These are phyloP conservation scores for Trypanosoma cruzi DNA, from an alignment of 208 protist species.

Conservation along the genomic window DNA sequence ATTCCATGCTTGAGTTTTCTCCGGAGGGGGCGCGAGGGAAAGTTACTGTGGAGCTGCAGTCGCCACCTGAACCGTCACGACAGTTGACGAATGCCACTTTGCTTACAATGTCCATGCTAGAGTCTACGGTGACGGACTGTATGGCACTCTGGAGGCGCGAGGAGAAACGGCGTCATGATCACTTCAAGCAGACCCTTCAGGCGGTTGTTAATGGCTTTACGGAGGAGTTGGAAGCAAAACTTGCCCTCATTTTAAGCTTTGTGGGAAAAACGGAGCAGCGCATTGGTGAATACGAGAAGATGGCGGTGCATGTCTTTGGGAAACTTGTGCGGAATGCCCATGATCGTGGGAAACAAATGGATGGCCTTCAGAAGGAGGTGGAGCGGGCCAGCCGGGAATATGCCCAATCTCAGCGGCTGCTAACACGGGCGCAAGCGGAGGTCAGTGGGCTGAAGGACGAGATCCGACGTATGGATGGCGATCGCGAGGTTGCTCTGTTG, in stretches of 20 bases:
- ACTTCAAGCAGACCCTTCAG: constrained; percentile 7
- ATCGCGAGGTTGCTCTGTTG: constrained; percentile 2
- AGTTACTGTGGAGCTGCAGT: neutral
- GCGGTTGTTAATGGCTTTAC: neutral
- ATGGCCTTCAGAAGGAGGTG: constrained; percentile 1
- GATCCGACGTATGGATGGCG: constrained; percentile 11
- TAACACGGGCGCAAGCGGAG: constrained; percentile 12
- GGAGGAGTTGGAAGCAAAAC: constrained; percentile 19
- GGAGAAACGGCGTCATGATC: constrained; percentile 7
- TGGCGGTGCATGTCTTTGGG: neutral
- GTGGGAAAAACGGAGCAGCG: constrained; percentile 16
- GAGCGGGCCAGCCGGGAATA: constrained; percentile 3
- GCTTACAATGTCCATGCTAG: constrained; percentile 20
- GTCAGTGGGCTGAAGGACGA: constrained; percentile 19
- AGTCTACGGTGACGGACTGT: constrained; percentile 17
- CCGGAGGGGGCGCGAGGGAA: neutral
- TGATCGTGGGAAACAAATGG: neutral
- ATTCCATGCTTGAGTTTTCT: neutral
- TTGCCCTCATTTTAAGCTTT: constrained; percentile 3
- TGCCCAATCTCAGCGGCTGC: neutral
- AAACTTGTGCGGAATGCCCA: neutral
- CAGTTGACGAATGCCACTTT: constrained; percentile 27
- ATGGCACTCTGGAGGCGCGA: neutral
- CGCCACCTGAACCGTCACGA: neutral
- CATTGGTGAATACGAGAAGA: neutral